Evolutionary conservation across 169 alveolate genomes (phyloP).

Genomic region (Toxoplasma gondii): DNA sequence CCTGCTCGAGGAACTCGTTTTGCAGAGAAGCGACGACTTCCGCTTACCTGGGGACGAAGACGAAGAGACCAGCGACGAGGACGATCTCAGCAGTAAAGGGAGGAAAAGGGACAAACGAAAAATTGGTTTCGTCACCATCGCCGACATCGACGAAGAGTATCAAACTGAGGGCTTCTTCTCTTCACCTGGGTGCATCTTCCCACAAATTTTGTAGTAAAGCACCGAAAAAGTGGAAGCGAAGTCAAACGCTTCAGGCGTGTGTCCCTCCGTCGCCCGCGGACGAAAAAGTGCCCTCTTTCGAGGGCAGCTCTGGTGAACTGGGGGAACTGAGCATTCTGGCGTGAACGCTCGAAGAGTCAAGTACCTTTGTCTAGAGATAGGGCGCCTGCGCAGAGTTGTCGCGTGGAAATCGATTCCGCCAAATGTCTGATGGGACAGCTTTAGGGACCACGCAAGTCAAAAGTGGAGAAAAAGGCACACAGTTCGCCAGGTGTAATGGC

Average conservation of each 20-base stretch:
- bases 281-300: not conserved
- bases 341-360: no score
- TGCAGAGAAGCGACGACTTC: slow-evolving; percentile 25
- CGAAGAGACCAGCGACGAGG: not conserved
- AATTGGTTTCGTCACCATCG: slow-evolving; percentile 24
- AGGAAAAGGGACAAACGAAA: not conserved
- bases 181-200: slow-evolving; percentile 58
- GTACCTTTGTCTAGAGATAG: not conserved
- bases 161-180: slow-evolving; percentile 52
- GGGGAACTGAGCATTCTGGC: no score
- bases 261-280: not conserved
- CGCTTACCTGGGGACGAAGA: not conserved
- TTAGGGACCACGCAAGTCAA: no score
- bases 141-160: slow-evolving; percentile 29
- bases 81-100: not conserved
- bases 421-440: not conserved
- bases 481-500: no score
- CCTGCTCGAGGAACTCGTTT: slow-evolving; percentile 59
- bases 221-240: no score
- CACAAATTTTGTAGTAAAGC: not conserved
- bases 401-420: not conserved
- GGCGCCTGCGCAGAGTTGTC: not conserved
- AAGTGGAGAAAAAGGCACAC: no score
- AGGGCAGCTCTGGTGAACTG: not conserved
- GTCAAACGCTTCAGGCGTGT: not conserved